Percentiles rank a stretch among this genome's conserved stretches.
These are phyloP conservation scores for Colletotrichum musicola DNA, from an alignment of 2,329 filamentous ascomycete genomes.

Conservation along the genomic window DNA sequence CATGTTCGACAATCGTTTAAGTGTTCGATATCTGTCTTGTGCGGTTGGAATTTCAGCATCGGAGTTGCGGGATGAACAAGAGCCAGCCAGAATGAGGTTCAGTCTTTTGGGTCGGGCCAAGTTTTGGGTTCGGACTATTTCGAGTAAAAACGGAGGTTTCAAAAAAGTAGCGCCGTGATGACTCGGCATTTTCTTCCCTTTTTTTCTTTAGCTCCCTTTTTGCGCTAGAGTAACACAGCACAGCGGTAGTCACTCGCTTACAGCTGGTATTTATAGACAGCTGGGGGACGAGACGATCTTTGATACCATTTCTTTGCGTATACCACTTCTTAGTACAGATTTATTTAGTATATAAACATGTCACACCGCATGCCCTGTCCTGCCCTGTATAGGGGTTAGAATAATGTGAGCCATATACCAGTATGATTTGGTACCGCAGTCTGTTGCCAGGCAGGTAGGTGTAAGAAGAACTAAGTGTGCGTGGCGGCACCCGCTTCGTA, in stretches of 20 bases:
- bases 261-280: neutral
- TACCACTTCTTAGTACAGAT: slow-evolving; percentile 12
- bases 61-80: slow-evolving; percentile 22
- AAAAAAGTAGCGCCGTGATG: neutral
- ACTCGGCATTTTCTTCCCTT: neutral
- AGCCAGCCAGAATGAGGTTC: neutral
- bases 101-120: too few relatives aligned
- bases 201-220: neutral
- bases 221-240: slow-evolving; percentile 9
- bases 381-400: neutral
- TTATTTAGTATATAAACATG: slow-evolving; percentile 9
- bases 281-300: neutral
- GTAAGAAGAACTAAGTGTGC: too few relatives aligned
- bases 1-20: neutral
- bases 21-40: neutral
- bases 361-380: neutral
- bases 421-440: too few relatives aligned
- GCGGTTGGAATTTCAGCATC: slow-evolving; percentile 16
- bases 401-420: too few relatives aligned
- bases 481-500: too few relatives aligned
- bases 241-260: neutral
- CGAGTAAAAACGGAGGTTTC: neutral
- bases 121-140: neutral
- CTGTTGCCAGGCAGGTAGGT: too few relatives aligned
- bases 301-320: slow-evolving; percentile 15